Conservation (phyloP, 2,329 filamentous ascomycete genomes). For the Microdochium bolleyi region DNA sequence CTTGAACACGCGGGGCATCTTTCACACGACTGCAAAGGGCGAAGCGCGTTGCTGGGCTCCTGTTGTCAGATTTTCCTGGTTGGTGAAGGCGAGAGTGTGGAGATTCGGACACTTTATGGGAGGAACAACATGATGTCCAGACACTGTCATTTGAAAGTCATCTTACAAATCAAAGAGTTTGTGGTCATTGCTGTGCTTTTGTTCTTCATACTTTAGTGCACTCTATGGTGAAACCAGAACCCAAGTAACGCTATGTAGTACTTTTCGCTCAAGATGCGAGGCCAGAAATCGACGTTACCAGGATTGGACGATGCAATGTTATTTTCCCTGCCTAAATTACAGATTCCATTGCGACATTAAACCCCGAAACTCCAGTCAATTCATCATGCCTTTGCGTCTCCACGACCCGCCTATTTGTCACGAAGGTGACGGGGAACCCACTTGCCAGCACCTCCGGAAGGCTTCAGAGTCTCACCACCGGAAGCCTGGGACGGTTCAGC, state of each 20-base stretch:
- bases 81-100: too few species aligned
- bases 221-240: background rate
- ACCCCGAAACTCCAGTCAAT: background rate
- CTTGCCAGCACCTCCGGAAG: slow-evolving; percentile 47
- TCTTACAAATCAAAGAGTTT: too few species aligned
- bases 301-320: background rate
- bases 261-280: background rate
- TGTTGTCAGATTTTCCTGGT: too few species aligned
- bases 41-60: too few species aligned
- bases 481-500: slow-evolving; percentile 26
- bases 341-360: background rate
- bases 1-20: background rate
- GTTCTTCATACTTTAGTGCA: background rate
- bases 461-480: slow-evolving; percentile 38
- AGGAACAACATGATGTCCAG: too few species aligned
- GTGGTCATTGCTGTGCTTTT: background rate
- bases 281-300: background rate
- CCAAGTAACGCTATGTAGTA: background rate
- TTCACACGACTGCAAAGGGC: too few species aligned
- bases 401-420: slow-evolving; percentile 20
- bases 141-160: too few species aligned
- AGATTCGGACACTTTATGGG: too few species aligned
- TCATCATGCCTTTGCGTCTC: background rate
- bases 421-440: slow-evolving; percentile 45
- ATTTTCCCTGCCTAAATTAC: background rate